Evolutionary conservation across 2,329 filamentous ascomycete species (phyloP).

Genomic region (Fusarium sp.): DNA sequence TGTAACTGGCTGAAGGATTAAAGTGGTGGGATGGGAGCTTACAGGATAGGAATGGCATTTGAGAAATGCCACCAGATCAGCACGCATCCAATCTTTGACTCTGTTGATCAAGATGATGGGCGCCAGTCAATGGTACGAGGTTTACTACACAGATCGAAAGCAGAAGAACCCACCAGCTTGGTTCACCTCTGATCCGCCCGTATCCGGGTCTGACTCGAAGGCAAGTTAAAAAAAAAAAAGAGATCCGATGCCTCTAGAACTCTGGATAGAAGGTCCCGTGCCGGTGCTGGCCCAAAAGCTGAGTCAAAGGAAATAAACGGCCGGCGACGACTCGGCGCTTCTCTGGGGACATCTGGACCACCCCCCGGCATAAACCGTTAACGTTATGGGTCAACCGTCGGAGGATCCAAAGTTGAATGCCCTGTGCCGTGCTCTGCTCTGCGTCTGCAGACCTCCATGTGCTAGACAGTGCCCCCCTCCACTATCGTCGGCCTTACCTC

Average conservation of each 20-base stretch:
- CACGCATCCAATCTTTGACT: background rate
- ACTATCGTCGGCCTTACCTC: conserved; percentile 51
- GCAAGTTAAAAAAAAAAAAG: background rate
- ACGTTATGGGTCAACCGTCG: conserved; percentile 43
- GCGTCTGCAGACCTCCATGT: too few species aligned
- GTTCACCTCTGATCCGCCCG: conserved; percentile 24
- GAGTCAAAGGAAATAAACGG: conserved; percentile 35
- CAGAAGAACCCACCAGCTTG: conserved; percentile 9
- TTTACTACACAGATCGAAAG: too few species aligned
- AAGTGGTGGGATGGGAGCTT: background rate
- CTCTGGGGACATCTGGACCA: conserved; percentile 36
- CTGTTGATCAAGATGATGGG: background rate
- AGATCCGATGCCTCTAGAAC: conserved; percentile 27
- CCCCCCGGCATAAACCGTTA: conserved; percentile 40
- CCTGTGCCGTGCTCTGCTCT: too few species aligned
- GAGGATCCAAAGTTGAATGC: background rate
- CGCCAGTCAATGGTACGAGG: background rate
- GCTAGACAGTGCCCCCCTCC: conserved; percentile 17
- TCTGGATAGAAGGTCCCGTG: conserved; percentile 26
- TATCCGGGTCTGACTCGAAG: conserved; percentile 7
- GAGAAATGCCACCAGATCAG: background rate
- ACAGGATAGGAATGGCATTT: conserved; percentile 10
- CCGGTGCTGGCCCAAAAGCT: background rate
- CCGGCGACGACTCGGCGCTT: conserved; percentile 55
- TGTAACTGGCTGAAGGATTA: conserved; percentile 8